These are phyloP conservation scores for Wallacemonas sp. DNA, from an alignment of 208 protist species.

Conservation along the genomic window DNA sequence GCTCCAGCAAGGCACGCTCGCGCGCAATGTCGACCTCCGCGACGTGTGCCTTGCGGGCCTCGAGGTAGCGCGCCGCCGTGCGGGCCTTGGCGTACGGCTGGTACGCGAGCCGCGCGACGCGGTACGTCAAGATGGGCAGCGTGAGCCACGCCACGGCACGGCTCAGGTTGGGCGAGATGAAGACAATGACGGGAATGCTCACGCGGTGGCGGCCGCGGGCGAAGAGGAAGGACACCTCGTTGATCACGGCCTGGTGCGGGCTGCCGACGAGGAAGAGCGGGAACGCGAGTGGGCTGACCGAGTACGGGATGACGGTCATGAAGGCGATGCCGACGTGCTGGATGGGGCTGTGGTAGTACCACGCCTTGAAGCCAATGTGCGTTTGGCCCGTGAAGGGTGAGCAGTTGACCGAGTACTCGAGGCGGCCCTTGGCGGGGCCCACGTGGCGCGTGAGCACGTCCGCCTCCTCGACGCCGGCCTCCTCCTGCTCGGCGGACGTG, in stretches of 20 bases:
- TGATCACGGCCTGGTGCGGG: constrained; percentile 46
- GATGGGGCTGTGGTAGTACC: constrained; percentile 50
- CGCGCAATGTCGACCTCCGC: constrained; percentile 78
- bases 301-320: constrained; percentile 53
- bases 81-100: constrained; percentile 48
- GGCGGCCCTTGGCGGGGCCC: constrained; percentile 28
- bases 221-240: constrained; percentile 75
- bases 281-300: constrained; percentile 41
- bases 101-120: constrained; percentile 47
- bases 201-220: constrained; percentile 65
- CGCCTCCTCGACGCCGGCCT: neutral
- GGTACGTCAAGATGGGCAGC: constrained; percentile 55
- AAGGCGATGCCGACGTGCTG: constrained; percentile 70
- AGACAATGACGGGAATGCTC: constrained; percentile 69
- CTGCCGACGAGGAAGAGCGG: constrained; percentile 48
- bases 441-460: constrained; percentile 15
- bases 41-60: constrained; percentile 56
- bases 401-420: constrained; percentile 56
- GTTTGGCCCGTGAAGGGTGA: constrained; percentile 47
- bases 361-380: constrained; percentile 60
- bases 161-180: constrained; percentile 50
- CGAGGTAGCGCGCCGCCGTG: constrained; percentile 39
- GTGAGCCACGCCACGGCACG: constrained; percentile 57
- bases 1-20: constrained; percentile 66
- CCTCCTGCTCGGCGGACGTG: neutral